Percentiles rank a stretch among this genome's conserved stretches.
Evolutionary conservation across 2,329 filamentous ascomycete genomes (phyloP).

Genomic region (Amylocarpus encephaloides): DNA sequence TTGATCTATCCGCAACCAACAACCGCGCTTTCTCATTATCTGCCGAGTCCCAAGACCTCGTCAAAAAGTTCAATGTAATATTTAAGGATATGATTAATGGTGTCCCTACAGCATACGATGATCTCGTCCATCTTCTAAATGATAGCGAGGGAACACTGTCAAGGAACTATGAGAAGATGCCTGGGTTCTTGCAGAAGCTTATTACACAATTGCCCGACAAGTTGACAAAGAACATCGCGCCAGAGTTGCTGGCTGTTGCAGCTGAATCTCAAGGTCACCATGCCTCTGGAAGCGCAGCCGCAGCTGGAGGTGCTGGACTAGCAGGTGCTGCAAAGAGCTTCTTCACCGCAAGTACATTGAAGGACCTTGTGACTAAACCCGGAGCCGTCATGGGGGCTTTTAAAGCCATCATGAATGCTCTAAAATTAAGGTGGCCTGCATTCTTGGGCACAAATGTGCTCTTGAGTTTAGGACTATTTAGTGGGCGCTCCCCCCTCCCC

Average conservation of each 20-base stretch:
- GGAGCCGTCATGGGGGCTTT: slow-evolving; percentile 81
- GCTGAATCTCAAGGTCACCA: no score
- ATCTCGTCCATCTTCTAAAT: slow-evolving; percentile 62
- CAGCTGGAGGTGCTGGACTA: slow-evolving; percentile 43
- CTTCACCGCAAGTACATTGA: slow-evolving; percentile 64
- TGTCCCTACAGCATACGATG: slow-evolving; percentile 86
- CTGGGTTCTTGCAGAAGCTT: slow-evolving; percentile 74
- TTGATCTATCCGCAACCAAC: slow-evolving; percentile 78
- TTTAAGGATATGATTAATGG: slow-evolving; percentile 90
- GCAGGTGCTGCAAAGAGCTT: slow-evolving; percentile 45
- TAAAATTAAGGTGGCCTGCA: slow-evolving; percentile 83
- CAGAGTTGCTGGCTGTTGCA: slow-evolving; percentile 75
- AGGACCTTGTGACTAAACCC: slow-evolving; percentile 76
- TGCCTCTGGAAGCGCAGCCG: slow-evolving; percentile 11
- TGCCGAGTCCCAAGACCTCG: slow-evolving; percentile 74
- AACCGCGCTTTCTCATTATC: slow-evolving; percentile 80
- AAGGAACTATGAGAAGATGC: slow-evolving; percentile 60
- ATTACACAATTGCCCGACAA: slow-evolving; percentile 80
- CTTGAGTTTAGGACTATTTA: slow-evolving; percentile 80
- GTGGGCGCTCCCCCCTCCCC: slow-evolving; percentile 45
- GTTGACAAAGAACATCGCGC: slow-evolving; percentile 67
- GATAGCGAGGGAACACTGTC: slow-evolving; percentile 56
- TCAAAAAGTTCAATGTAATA: slow-evolving; percentile 79
- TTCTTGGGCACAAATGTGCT: slow-evolving; percentile 88
- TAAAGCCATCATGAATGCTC: slow-evolving; percentile 80